Evolutionary conservation across 352 stramenopile genomes (phyloP), one percentile per base, ranked within the genome.

Genomic region (Pilasporangium apinafurcum): DNA sequence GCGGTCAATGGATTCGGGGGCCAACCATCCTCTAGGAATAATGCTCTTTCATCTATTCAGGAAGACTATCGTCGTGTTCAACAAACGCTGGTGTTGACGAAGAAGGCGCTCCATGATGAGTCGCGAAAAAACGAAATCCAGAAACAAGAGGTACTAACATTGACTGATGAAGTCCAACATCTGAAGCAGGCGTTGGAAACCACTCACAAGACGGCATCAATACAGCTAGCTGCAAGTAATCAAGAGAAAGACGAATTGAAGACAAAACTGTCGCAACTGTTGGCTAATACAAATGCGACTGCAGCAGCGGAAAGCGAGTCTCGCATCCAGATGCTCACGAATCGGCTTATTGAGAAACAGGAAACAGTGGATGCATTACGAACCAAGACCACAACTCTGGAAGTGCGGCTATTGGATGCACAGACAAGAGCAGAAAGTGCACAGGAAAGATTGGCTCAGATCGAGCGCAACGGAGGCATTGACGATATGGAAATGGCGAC

Each of bases 261-360:
- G 29, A 58, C 75, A 8, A 59, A 73, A 34, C 51, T 87, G 24
- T 43, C 52, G 18, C 60, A 76, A 21, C 38, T 62, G 27, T 59
- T 56, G 1, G 38, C 51, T 13, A 54, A 49, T 29, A 51, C 26
- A n/a, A 58, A 51, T 32, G 48, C 48, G 4, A 26, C 62, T 0
- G 35, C 54, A 2, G 48, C 59, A 7, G 53, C 48, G 1, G 73
- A 66, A 21, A 66, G 61, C 8, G 73, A 92, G 44, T 51, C 72
- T 12, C 61, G 74, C 18, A 86, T 91, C 48, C 78, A 89, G 41
- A 75, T 69, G 28, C 66, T 93, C 22, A 93, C 81, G 16, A 87
- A 88, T 42, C 60, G 76, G 2, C 37, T 93, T 16, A 74, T 93
- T 9, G 76, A 90, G 45, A 93, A 93, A 53, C 81, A 93, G 34